Conservation (phyloP, 805 yeast species). For the Wickerhamomyces chaumierensis region DNA sequence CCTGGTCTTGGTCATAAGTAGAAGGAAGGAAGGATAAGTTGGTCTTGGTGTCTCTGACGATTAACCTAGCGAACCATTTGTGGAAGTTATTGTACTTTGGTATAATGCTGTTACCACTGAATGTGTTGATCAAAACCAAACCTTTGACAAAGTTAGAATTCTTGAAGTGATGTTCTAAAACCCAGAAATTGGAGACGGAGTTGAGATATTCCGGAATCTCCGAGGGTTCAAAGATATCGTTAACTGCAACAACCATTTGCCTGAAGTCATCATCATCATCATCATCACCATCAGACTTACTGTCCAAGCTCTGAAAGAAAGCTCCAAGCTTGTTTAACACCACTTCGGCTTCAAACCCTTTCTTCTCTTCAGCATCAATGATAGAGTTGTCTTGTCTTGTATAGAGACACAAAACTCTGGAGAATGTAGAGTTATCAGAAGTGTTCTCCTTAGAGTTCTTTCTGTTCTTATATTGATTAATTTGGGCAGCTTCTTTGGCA, state of each 20-base stretch:
- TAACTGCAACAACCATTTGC: background rate
- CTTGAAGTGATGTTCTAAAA: conserved; percentile 21
- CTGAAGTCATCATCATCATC: background rate
- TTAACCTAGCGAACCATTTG: conserved; percentile 27
- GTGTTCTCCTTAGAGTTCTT: background rate
- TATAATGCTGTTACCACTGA: conserved; percentile 16
- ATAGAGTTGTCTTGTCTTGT: conserved; percentile 17
- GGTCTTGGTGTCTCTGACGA: conserved; percentile 25
- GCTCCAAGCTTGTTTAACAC: conserved; percentile 18
- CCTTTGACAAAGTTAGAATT: conserved; percentile 27
- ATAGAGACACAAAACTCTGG: conserved; percentile 28
- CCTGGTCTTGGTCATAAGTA: conserved; percentile 4
- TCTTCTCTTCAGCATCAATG: conserved; percentile 22
- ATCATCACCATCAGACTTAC: background rate
- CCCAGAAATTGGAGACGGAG: conserved; percentile 16
- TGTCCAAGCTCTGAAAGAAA: background rate
- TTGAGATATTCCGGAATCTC: conserved; percentile 8
- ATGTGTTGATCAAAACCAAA: conserved; percentile 21
- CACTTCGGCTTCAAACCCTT: conserved; percentile 17
- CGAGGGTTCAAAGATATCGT: background rate
- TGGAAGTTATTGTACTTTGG: conserved; percentile 11
- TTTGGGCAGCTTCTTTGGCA: conserved; percentile 2
- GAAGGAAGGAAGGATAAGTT: conserved; percentile 12
- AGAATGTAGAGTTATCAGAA: conserved; percentile 24
- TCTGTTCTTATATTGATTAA: background rate